Percentiles rank a stretch among this genome's conserved stretches.
phyloP scores from a whole-genome alignment of 768 basidiomycete species.

The Leccinum uliginosum region DNA sequence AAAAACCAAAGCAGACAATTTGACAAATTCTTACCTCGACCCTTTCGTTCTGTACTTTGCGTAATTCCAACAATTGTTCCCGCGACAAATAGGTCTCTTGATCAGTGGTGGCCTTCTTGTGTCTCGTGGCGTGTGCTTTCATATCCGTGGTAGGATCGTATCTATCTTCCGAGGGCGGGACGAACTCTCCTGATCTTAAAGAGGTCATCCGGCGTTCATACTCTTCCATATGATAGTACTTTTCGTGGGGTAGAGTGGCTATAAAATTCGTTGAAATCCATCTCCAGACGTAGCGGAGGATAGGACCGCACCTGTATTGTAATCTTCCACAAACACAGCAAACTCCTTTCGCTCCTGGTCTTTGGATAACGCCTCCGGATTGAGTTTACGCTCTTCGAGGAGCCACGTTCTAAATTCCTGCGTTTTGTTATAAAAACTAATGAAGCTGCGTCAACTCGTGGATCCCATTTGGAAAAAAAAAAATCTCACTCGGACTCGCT shows the following conservation, averaged over 20 bases:
- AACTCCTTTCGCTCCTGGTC: conserved; percentile 87
- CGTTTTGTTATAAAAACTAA: conserved; percentile 75
- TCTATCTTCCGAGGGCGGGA: conserved; percentile 63
- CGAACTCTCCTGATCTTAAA: conserved; percentile 76
- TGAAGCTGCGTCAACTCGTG: conserved; percentile 11
- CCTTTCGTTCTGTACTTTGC: conserved; percentile 82
- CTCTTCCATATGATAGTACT: conserved; percentile 87
- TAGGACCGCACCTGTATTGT: conserved; percentile 59
- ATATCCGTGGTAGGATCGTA: conserved; percentile 87
- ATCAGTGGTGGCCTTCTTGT: conserved; percentile 65
- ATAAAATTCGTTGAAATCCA: not conserved
- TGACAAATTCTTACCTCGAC: conserved; percentile 51
- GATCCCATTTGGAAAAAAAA: not conserved
- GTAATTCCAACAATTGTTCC: conserved; percentile 77
- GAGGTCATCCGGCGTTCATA: conserved; percentile 85
- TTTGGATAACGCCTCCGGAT: conserved; percentile 84
- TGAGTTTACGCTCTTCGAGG: conserved; percentile 86
- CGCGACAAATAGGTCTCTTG: conserved; percentile 71
- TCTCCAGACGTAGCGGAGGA: not conserved
- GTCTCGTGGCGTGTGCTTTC: conserved; percentile 64
- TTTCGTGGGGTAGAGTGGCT: conserved; percentile 93
- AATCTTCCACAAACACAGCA: conserved; percentile 76
- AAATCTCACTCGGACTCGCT: conserved; percentile 72
- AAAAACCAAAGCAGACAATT: not conserved
- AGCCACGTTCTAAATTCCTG: conserved; percentile 91